These are phyloP conservation scores for Rubia yunnanensis DNA, from an alignment of 257 asterid species.

Conservation along the genomic window DNA sequence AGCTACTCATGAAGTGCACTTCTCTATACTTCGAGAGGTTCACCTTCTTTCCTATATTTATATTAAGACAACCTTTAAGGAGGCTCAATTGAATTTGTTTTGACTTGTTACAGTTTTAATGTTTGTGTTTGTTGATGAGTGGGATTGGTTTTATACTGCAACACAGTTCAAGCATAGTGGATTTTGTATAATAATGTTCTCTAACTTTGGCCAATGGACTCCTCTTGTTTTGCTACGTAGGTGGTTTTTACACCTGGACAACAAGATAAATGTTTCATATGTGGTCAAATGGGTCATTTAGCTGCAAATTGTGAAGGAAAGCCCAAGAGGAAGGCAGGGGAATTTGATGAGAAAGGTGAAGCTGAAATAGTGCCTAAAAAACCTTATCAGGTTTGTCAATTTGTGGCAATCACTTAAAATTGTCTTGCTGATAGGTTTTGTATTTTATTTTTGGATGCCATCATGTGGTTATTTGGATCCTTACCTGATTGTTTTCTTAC, in stretches of 20 bases:
- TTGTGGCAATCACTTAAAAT: not conserved
- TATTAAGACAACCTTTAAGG: not conserved
- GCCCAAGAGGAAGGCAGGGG: slow-evolving; percentile 93
- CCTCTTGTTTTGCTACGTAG: slow-evolving; percentile 30
- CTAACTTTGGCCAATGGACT: slow-evolving; percentile 2
- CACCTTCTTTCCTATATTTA: slow-evolving; percentile 2
- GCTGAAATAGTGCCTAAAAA: slow-evolving; percentile 68
- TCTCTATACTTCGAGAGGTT: slow-evolving; percentile 95
- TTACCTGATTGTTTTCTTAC: slow-evolving; percentile 19
- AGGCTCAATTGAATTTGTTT: not conserved
- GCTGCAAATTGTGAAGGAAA: slow-evolving; percentile 92
- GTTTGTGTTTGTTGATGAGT: not conserved
- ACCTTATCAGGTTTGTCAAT: slow-evolving; percentile 67
- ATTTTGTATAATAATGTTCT: not conserved
- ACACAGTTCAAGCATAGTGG: not conserved
- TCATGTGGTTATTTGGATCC: not conserved
- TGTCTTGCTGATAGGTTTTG: not conserved
- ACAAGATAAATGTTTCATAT: slow-evolving; percentile 89
- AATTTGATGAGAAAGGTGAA: slow-evolving; percentile 90
- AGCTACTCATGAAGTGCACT: slow-evolving; percentile 95
- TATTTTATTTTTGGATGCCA: not conserved
- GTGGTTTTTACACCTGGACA: slow-evolving; percentile 93
- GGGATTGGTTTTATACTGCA: not conserved
- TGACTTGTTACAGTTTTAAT: not conserved
- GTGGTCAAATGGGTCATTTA: slow-evolving; percentile 96